phyloP scores from a whole-genome alignment of 257 asterid genomes.

The Solanum medicagineum region DNA sequence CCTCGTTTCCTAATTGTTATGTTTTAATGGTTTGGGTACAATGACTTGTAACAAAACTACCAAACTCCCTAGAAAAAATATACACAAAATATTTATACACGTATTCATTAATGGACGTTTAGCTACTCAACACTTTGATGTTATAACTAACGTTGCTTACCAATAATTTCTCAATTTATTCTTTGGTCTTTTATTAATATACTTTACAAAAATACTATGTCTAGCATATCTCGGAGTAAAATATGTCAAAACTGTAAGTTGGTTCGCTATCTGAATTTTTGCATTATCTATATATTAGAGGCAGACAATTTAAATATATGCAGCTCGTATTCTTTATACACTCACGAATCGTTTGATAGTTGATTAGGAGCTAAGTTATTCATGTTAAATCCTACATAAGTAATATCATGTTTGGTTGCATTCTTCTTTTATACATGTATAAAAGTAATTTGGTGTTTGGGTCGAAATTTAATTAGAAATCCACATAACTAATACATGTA shows the following conservation, averaged over 20 bases:
- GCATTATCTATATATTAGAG: neutral
- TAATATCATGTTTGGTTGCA: too few relatives aligned
- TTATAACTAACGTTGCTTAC: constrained; percentile 1
- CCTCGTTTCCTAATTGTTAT: neutral
- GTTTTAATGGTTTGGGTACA: neutral
- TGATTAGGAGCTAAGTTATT: neutral
- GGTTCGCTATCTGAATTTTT: neutral
- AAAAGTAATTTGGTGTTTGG: too few relatives aligned
- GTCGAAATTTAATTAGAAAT: neutral
- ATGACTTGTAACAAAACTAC: neutral
- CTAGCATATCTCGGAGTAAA: neutral
- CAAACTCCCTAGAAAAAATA: neutral
- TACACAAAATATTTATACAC: neutral
- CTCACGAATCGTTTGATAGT: neutral
- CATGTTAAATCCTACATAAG: too few relatives aligned
- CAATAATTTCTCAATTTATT: neutral
- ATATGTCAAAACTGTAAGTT: neutral
- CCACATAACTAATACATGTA: neutral
- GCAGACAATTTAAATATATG: neutral
- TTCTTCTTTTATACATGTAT: too few relatives aligned
- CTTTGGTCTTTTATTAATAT: neutral
- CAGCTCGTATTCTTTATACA: neutral
- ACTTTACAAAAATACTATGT: neutral
- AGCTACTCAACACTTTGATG: neutral
- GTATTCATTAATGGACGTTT: neutral